These are phyloP conservation scores for Brassica balearica DNA, from an alignment of 441 rosid species.

Conservation along the genomic window DNA sequence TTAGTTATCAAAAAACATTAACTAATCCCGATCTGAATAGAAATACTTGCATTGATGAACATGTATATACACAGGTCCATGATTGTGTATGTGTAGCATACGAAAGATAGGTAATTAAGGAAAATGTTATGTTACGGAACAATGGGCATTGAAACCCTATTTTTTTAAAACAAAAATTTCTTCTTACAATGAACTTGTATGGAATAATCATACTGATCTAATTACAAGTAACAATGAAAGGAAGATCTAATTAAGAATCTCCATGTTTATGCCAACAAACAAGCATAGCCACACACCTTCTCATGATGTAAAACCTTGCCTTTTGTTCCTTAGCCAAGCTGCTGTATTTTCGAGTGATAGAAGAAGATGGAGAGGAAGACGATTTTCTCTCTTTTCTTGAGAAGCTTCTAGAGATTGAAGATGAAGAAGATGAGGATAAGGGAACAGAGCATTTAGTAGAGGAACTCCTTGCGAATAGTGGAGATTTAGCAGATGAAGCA, in stretches of 20 bases:
- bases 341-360: constrained; percentile 73
- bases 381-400: constrained; percentile 60
- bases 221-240: constrained; percentile 48
- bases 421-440: constrained; percentile 36
- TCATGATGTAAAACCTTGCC: constrained; percentile 96
- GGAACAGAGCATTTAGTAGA: constrained; percentile 61
- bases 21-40: neutral
- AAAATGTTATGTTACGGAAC: neutral
- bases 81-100: constrained; percentile 31
- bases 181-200: constrained; percentile 52
- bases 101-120: constrained; percentile 14
- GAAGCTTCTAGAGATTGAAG: constrained; percentile 61
- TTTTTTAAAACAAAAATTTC: constrained; percentile 26
- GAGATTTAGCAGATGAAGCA: constrained; percentile 66
- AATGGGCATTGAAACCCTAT: constrained; percentile 32
- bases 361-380: constrained; percentile 47
- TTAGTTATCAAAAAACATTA: neutral
- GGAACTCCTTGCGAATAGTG: constrained; percentile 64
- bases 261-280: constrained; percentile 99
- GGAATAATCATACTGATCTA: constrained; percentile 44
- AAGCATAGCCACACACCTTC: constrained; percentile 98
- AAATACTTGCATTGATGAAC: constrained; percentile 23
- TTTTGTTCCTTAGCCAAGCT: constrained; percentile 95
- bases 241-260: constrained; percentile 61
- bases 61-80: constrained; percentile 16